Evolutionary conservation across 495 filamentous ascomycete species (phyloP).

Genomic region (Podospora pseudoanserina): DNA sequence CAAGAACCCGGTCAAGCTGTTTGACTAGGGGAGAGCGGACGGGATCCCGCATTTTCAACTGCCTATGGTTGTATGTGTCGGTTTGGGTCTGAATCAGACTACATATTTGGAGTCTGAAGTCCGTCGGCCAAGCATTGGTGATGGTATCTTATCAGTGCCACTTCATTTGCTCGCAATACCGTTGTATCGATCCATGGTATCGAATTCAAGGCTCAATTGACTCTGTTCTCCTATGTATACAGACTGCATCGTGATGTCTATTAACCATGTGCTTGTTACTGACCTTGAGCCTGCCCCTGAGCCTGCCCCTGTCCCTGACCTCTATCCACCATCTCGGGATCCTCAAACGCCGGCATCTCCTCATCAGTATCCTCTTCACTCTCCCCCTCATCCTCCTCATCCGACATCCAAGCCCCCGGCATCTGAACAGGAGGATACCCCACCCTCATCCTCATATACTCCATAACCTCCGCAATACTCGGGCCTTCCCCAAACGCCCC

Average conservation of each 20-base stretch:
- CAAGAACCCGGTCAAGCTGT: not conserved
- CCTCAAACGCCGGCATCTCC: slow-evolving; percentile 1
- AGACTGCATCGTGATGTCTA: no score
- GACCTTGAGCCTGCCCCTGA: no score
- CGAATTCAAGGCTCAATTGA: no score
- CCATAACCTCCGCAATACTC: not conserved
- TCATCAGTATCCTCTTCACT: slow-evolving; percentile 10
- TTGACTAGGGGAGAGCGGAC: slow-evolving; percentile 47
- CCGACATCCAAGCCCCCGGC: slow-evolving; percentile 1
- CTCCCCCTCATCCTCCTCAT: slow-evolving; percentile 21
- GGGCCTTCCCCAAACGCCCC: not conserved
- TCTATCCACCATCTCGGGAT: slow-evolving; percentile 1
- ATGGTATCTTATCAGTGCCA: not conserved
- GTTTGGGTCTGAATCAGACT: no score
- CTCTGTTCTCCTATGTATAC: no score
- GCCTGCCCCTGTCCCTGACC: not conserved
- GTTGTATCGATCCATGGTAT: no score
- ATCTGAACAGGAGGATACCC: not conserved
- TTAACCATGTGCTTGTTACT: no score
- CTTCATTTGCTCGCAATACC: no score
- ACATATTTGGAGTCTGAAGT: no score
- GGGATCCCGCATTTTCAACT: slow-evolving; percentile 40
- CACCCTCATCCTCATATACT: not conserved
- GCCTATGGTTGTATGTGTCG: slow-evolving; percentile 15
- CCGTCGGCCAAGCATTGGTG: slow-evolving; percentile 11